Evolutionary conservation across 768 basidiomycete species (phyloP).

Genomic region (Brasilioporus rufonigricans): DNA sequence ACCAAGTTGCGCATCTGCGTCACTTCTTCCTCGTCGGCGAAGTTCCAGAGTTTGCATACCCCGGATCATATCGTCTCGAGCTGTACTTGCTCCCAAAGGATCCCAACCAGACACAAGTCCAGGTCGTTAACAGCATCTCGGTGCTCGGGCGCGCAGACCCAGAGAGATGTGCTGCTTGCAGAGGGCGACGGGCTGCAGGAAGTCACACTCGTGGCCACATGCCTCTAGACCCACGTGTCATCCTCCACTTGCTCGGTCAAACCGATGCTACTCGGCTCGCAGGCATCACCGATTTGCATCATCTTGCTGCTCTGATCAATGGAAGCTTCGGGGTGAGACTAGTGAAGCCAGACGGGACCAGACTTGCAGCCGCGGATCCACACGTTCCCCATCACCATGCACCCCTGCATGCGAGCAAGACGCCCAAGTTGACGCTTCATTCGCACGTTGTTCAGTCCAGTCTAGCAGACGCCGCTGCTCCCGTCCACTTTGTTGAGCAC

Average conservation of each 20-base stretch:
- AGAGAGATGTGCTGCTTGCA: constrained; percentile 10
- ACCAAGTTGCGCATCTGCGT: neutral
- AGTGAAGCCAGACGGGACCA: neutral
- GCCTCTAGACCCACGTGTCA: constrained; percentile 10
- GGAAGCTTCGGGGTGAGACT: neutral
- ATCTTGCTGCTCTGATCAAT: neutral
- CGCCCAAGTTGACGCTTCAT: constrained; percentile 12
- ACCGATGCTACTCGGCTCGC: neutral
- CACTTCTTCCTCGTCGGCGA: constrained; percentile 3
- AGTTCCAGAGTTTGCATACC: constrained; percentile 16
- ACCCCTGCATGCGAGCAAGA: neutral
- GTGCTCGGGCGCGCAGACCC: constrained; percentile 8
- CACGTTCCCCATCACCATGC: neutral
- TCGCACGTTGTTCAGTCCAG: constrained; percentile 6
- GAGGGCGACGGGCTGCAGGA: constrained; percentile 6
- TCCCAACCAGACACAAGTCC: neutral
- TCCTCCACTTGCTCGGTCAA: constrained; percentile 11
- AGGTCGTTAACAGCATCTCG: no score
- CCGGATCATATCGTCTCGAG: no score
- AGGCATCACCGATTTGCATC: constrained; percentile 1
- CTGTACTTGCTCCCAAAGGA: no score
- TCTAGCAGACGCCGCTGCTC: neutral
- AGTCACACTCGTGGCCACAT: no score
- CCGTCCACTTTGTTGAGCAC: neutral
- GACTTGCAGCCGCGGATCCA: neutral